These are phyloP conservation scores for Penicillium mononematosum DNA, from an alignment of 495 filamentous ascomycete genomes.

Conservation along the genomic window DNA sequence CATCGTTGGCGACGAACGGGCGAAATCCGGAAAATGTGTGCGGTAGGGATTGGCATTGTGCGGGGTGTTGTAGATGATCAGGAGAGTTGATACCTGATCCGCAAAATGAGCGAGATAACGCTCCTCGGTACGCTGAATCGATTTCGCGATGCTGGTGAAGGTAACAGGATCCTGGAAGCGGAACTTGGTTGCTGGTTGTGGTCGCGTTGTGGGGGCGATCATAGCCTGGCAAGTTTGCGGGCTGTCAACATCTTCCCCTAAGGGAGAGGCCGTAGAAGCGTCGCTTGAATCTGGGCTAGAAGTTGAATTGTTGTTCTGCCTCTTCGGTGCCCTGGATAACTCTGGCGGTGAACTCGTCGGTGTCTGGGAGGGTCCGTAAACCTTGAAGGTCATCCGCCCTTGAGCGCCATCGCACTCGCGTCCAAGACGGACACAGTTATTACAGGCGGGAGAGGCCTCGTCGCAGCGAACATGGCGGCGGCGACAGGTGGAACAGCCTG, in stretches of 20 bases:
- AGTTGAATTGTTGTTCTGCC: slow-evolving; percentile 20
- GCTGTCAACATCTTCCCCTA: slow-evolving; percentile 19
- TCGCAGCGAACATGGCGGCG: slow-evolving; percentile 47
- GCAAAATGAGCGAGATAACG: slow-evolving; percentile 42
- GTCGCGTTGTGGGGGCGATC: slow-evolving; percentile 23
- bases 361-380: slow-evolving; percentile 36
- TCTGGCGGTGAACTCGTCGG: slow-evolving; percentile 9
- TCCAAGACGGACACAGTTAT: slow-evolving; percentile 40
- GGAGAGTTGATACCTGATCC: slow-evolving; percentile 37
- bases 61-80: slow-evolving; percentile 41
- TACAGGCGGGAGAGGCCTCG: slow-evolving; percentile 43
- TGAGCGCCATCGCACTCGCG: slow-evolving; percentile 43
- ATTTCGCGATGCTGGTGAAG: slow-evolving; percentile 22
- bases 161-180: slow-evolving; percentile 31
- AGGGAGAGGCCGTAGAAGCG: slow-evolving; percentile 12
- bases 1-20: slow-evolving; percentile 40
- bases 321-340: slow-evolving; percentile 18
- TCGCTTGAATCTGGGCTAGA: slow-evolving; percentile 16
- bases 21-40: slow-evolving; percentile 37
- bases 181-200: slow-evolving; percentile 18
- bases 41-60: slow-evolving; percentile 41
- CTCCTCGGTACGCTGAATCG: slow-evolving; percentile 31
- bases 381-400: slow-evolving; percentile 45
- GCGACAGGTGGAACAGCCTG: slow-evolving; percentile 43
- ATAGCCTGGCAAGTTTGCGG: slow-evolving; percentile 16